Conservation (phyloP, 805 yeast genomes). For the Ogataea polymorpha region DNA sequence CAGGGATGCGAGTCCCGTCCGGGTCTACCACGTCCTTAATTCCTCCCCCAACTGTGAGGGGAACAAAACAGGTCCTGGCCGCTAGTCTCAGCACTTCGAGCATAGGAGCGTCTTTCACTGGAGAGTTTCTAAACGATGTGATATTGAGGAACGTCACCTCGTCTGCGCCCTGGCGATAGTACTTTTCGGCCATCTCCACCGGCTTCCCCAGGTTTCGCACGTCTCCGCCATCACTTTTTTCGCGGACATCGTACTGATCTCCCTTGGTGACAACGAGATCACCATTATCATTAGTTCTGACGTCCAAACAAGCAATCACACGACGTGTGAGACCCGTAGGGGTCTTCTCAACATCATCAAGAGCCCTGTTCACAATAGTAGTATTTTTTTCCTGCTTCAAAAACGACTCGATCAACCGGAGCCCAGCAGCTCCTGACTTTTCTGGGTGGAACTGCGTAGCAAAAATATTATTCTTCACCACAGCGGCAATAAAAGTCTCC, state of each 20-base stretch:
- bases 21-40: slow-evolving; percentile 89
- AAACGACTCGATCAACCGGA: slow-evolving; percentile 71
- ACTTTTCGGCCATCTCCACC: slow-evolving; percentile 85
- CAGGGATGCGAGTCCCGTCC: slow-evolving; percentile 73
- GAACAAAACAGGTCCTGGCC: slow-evolving; percentile 91
- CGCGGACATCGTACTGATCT: slow-evolving; percentile 96
- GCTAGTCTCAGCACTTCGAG: slow-evolving; percentile 78
- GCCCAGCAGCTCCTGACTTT: slow-evolving; percentile 90
- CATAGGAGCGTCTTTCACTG: slow-evolving; percentile 93
- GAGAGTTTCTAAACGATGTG: slow-evolving; percentile 94
- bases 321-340: slow-evolving; percentile 75
- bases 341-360: slow-evolving; percentile 23
- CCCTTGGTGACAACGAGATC: slow-evolving; percentile 98
- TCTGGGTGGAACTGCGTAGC: slow-evolving; percentile 99
- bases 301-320: slow-evolving; percentile 94
- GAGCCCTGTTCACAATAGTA: slow-evolving; percentile 8
- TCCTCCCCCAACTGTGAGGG: slow-evolving; percentile 98
- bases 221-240: slow-evolving; percentile 52
- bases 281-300: slow-evolving; percentile 91
- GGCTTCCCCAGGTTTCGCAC: slow-evolving; percentile 97
- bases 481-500: slow-evolving; percentile 80
- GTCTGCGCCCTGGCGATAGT: slow-evolving; percentile 94
- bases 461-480: slow-evolving; percentile 72
- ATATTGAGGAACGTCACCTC: slow-evolving; percentile 93
- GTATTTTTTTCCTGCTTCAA: slow-evolving; percentile 44